Conservation (phyloP, 768 basidiomycete species). For the Podaxis mareebaensis region DNA sequence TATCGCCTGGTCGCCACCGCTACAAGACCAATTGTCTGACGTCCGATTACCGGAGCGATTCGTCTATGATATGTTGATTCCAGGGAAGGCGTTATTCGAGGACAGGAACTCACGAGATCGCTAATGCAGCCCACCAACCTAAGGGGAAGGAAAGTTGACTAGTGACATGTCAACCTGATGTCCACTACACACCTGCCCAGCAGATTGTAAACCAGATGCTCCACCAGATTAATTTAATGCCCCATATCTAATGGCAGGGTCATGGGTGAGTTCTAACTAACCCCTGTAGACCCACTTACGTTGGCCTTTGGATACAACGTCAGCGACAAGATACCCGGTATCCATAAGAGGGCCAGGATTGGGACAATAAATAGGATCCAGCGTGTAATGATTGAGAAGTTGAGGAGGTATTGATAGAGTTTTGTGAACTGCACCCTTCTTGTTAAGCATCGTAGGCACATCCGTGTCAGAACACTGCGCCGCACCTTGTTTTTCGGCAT, state of each 20-base stretch:
- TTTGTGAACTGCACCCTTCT: conserved; percentile 46
- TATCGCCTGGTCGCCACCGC: conserved; percentile 72
- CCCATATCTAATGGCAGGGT: conserved; percentile 48
- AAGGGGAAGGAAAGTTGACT: conserved; percentile 10
- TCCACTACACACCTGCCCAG: conserved; percentile 61
- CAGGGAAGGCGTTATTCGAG: background rate
- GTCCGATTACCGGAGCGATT: conserved; percentile 52
- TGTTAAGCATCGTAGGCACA: background rate
- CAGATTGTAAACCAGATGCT: conserved; percentile 80
- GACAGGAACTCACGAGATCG: conserved; percentile 52
- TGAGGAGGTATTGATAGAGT: conserved; percentile 73
- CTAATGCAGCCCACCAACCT: conserved; percentile 82
- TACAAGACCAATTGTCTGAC: conserved; percentile 70
- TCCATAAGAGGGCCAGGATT: conserved; percentile 65
- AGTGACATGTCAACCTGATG: background rate
- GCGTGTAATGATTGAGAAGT: conserved; percentile 74
- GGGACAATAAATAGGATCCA: conserved; percentile 83
- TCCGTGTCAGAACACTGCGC: background rate
- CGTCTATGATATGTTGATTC: conserved; percentile 31
- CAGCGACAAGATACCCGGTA: conserved; percentile 72
- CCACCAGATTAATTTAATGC: conserved; percentile 70
- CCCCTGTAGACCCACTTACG: conserved; percentile 34
- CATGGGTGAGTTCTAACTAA: background rate
- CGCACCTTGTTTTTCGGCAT: conserved; percentile 55
- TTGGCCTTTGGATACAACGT: conserved; percentile 46